phyloP scores from a whole-genome alignment of 148 eudicot species.

The Camellia lanceoleosa region DNA sequence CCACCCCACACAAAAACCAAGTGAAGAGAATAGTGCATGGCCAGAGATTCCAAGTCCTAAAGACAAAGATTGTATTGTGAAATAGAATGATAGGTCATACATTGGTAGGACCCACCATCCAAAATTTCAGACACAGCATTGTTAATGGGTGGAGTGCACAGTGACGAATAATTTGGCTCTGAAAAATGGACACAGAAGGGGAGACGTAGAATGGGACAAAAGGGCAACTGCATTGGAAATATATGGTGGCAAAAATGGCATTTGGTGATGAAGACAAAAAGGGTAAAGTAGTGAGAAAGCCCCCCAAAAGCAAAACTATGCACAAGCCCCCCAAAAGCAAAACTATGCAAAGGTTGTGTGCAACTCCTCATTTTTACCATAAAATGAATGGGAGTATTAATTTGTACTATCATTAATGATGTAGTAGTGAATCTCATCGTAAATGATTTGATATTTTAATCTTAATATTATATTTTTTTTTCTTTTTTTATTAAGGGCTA shows the following conservation, averaged over 20 bases:
- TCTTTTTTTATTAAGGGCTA: too few species aligned
- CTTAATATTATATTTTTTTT: too few species aligned
- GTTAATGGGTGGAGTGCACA: neutral
- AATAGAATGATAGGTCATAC: slow-evolving; percentile 27
- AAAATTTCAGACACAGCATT: neutral
- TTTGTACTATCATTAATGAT: too few species aligned
- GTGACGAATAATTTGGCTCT: neutral
- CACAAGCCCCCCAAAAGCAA: neutral
- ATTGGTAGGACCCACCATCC: neutral
- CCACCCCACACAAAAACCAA: too few species aligned
- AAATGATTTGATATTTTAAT: too few species aligned
- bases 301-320: neutral
- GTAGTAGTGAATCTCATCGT: too few species aligned
- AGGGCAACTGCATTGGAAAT: neutral
- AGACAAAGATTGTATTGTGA: slow-evolving; percentile 2
- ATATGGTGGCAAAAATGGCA: slow-evolving; percentile 14
- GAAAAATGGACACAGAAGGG: neutral
- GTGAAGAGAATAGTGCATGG: neutral
- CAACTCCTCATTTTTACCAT: neutral
- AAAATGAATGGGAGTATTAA: too few species aligned
- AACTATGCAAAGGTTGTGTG: too few species aligned
- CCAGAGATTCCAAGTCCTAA: neutral
- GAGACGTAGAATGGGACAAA: neutral
- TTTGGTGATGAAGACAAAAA: slow-evolving; percentile 27
- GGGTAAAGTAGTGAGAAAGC: slow-evolving; percentile 1